phyloP scores from a whole-genome alignment of 352 stramenopile species.

The Phytophthora pistaciae region DNA sequence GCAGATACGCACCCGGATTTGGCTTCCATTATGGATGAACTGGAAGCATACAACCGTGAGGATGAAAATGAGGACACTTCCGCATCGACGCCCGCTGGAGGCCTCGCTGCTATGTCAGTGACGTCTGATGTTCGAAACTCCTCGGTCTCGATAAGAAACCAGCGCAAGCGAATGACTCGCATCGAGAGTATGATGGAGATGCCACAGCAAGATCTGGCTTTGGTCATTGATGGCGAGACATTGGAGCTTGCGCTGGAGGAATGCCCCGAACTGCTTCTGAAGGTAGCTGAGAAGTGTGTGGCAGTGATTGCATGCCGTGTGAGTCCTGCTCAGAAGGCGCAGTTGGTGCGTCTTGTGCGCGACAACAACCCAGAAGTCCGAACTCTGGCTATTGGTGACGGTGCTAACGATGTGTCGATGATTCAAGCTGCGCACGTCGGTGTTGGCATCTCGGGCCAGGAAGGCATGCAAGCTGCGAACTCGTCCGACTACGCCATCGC shows the following conservation, averaged over 20 bases:
- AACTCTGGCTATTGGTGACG: slow-evolving; percentile 94
- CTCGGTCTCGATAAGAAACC: slow-evolving; percentile 19
- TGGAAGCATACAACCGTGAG: slow-evolving; percentile 58
- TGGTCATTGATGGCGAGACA: slow-evolving; percentile 88
- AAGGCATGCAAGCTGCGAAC: slow-evolving; percentile 96
- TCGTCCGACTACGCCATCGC: slow-evolving; percentile 96
- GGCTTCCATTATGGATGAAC: slow-evolving; percentile 62
- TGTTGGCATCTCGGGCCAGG: slow-evolving; percentile 93
- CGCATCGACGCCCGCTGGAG: slow-evolving; percentile 23
- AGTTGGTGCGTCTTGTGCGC: slow-evolving; percentile 94
- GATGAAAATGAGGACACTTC: slow-evolving; percentile 37
- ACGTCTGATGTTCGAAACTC: slow-evolving; percentile 23
- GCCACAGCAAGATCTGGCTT: slow-evolving; percentile 54
- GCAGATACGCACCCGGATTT: slow-evolving; percentile 81
- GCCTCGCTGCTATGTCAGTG: neutral
- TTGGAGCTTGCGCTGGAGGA: slow-evolving; percentile 81
- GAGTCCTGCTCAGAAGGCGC: slow-evolving; percentile 93
- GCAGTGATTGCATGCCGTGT: slow-evolving; percentile 95
- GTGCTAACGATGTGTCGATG: slow-evolving; percentile 97
- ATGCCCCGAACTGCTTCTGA: slow-evolving; percentile 75
- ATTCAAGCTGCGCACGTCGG: slow-evolving; percentile 94
- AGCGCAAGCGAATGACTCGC: slow-evolving; percentile 54
- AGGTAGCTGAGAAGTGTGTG: slow-evolving; percentile 85
- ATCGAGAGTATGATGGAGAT: slow-evolving; percentile 74
- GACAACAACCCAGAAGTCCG: slow-evolving; percentile 84